Evolutionary conservation across 371 early-diverging fungal genomes (phyloP).

Genomic region (Gilbertella persicaria): DNA sequence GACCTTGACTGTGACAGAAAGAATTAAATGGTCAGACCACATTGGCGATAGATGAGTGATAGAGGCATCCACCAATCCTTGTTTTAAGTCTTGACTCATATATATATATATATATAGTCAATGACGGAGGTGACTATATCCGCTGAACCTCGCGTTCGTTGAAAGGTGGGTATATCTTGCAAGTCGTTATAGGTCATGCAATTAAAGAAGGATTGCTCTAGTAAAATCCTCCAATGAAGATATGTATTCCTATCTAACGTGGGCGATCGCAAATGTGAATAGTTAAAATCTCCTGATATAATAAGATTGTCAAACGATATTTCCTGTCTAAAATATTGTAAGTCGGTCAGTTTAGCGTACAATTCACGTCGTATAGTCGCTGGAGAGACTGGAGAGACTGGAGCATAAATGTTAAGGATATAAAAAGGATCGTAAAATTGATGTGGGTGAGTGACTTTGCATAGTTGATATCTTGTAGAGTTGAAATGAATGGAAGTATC

Average conservation of each 20-base stretch:
- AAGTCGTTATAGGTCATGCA: not conserved
- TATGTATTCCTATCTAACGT: not conserved
- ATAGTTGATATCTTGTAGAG: not conserved
- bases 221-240: not conserved
- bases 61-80: not conserved
- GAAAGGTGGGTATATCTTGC: not conserved
- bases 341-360: not conserved
- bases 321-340: not conserved
- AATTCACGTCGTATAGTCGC: not conserved
- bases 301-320: not conserved
- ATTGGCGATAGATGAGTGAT: not conserved
- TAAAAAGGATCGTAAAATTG: not conserved
- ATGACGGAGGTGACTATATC: not conserved
- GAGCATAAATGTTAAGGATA: not conserved
- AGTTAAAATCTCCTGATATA: slow-evolving; percentile 1
- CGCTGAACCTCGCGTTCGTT: not conserved
- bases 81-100: not conserved
- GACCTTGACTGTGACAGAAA: not conserved
- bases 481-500: not conserved
- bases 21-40: slow-evolving; percentile 3
- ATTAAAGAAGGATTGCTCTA: not conserved
- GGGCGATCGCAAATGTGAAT: not conserved
- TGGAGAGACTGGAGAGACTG: not conserved
- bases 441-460: slow-evolving; percentile 1
- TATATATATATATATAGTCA: not conserved